Evolutionary conservation across 345 rosid genomes (phyloP).

Genomic region (Xanthoceras sorbifolium): DNA sequence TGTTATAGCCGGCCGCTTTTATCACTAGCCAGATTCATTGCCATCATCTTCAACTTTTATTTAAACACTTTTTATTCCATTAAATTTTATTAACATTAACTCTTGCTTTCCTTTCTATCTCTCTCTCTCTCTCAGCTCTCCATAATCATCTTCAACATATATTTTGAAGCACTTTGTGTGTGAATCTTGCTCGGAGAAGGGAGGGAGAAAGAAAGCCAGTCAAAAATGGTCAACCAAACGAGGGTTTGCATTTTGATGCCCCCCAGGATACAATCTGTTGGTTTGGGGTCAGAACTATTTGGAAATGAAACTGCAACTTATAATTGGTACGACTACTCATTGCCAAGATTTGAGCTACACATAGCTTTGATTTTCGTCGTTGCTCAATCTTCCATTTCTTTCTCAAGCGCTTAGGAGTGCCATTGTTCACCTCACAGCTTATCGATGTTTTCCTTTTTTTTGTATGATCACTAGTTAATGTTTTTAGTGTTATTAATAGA

Average conservation of each 20-base stretch:
- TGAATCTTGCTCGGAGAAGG: too few species aligned
- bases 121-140: too few species aligned
- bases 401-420: constrained; percentile 31
- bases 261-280: neutral
- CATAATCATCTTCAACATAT: neutral
- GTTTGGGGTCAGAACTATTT: neutral
- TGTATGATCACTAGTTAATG: neutral
- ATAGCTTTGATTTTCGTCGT: constrained; percentile 23
- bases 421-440: constrained; percentile 33
- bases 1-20: too few species aligned
- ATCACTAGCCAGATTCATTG: too few species aligned
- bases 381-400: constrained; percentile 15
- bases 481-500: too few species aligned
- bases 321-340: constrained; percentile 5
- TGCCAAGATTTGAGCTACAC: constrained; percentile 37
- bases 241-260: neutral
- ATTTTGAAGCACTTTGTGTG: too few species aligned
- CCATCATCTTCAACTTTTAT: neutral
- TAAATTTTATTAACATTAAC: neutral
- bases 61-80: neutral
- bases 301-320: neutral
- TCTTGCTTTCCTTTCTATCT: neutral
- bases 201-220: neutral
- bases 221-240: neutral
- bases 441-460: constrained; percentile 16